Conservation (phyloP, 2,329 filamentous ascomycete species). For the Rutstroemia sp. region DNA sequence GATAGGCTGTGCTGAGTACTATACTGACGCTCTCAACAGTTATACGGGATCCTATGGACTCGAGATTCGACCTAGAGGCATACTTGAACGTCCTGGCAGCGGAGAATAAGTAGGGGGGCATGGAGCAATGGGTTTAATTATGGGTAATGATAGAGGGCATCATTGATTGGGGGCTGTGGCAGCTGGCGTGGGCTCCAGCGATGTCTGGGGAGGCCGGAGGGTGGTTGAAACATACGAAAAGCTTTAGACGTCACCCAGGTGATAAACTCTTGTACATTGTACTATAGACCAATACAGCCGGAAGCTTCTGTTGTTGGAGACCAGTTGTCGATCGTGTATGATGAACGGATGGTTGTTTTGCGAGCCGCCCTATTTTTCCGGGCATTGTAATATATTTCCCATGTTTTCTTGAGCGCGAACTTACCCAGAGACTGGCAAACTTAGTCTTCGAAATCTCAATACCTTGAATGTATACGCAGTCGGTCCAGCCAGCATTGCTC, state of each 20-base stretch:
- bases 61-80: slow-evolving; percentile 90
- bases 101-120: slow-evolving; percentile 30
- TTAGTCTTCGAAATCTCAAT: too few species aligned
- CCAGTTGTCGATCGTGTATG: slow-evolving; percentile 1
- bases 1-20: background rate
- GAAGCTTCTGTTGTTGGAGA: slow-evolving; percentile 11
- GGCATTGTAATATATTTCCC: background rate
- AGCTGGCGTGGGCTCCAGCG: slow-evolving; percentile 15
- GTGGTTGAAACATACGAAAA: slow-evolving; percentile 21
- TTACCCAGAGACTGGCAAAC: too few species aligned
- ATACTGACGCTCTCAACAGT: slow-evolving; percentile 37
- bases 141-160: slow-evolving; percentile 22
- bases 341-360: background rate
- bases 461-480: too few species aligned
- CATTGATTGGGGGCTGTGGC: slow-evolving; percentile 11
- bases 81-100: slow-evolving; percentile 59
- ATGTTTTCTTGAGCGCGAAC: too few species aligned
- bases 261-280: slow-evolving; percentile 32
- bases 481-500: too few species aligned
- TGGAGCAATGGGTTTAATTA: slow-evolving; percentile 20
- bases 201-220: slow-evolving; percentile 18
- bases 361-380: background rate
- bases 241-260: slow-evolving; percentile 28
- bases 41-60: slow-evolving; percentile 70
- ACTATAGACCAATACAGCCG: slow-evolving; percentile 28